Base-by-base conservation (phyloP, 495 filamentous ascomycete genomes). In the Hypoxylon intermedium region DNA sequence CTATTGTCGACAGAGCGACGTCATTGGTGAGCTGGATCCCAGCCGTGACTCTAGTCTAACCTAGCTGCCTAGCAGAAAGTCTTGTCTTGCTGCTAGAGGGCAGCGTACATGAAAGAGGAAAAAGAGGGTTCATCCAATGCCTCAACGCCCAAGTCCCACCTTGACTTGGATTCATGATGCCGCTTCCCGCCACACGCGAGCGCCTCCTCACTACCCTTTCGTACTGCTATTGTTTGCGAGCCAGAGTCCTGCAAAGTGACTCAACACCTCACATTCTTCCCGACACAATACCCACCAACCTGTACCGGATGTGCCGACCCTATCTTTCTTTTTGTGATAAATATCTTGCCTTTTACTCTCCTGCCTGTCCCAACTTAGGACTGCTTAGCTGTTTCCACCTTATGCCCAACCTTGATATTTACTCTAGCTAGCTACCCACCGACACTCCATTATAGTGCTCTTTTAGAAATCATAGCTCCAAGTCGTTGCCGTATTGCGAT, bases 141-240 rank as follows among this genome's bases (percentile, higher is more conserved):
- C 49, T 64, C 54, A 53, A 64, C 44, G 48, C 54, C 54, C 23
- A 55, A 59, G 53, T 53, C 60, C 60, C 53, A 64, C 60, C 42
- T 48, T 52, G 34, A 48, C 40, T 47, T 60, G 31, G 33, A 61
- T 48, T 53, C 41, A 18, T 37, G 37, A 65, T 65, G 61, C 45
- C 45, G 61, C 45, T 59, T 65, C 55, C 61, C 61, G 61, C 61
- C 55, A 55, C 54, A 64, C 50, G 53, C 53, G 58, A 50, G 43
- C 54, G 43, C 19, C 36, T 48, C 42, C 15, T 46, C 42, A 31
- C 38, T 31, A 15, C 24, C 12, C 36, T 53, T 41, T 28, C 51
- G 33, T 15, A 31, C 44, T 45, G 36, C 46, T 18, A 28, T 37
- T 44, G 49, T 65, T 59, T 59, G 44, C 44, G 20, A 48, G 30